Base-by-base conservation (phyloP, 768 basidiomycete genomes). In the Pleurotus platypus region DNA sequence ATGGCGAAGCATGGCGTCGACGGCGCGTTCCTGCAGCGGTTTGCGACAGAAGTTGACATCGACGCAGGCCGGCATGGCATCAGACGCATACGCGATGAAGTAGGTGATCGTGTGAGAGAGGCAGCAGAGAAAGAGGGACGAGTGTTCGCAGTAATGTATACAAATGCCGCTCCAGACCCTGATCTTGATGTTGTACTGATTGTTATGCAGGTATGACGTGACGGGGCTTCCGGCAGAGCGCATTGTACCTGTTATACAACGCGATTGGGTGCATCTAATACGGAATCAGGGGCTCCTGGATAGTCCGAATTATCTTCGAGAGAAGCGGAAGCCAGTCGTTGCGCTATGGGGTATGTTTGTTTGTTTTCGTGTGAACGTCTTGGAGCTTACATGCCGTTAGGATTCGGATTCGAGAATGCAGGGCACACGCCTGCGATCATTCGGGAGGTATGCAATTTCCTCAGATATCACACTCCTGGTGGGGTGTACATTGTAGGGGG, bases 71-170 rank as follows among this genome's bases (percentile, higher is more conserved):
- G 80, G 55, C 71, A 79, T n/a, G 87, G 81, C 2, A 80, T 90
- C 16, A 73, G 79, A 60, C 68, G 79, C 13, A 70, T 89, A 54
- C 78, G 91, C 24, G 91, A 94, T 60, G 87, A 92, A 64, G 78
- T 93, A 0, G 83, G 87, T 2, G 79, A 87, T 56, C 75, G 79
- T 9, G 91, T 93, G 15, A 73, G 79, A 60, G 86, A 86, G 61
- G 89, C 89, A 15, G 89, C 90, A 1, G 92, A 93, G 74, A 77
- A 78, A 48, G 87, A 92, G 63, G 90, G 88, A 1, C 74, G 92
- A 47, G 90, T 90, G 4, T 93, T 85, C 69, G 87, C 91, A 9
- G 87, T 92, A 60, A 94, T 94, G 92, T 91, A 59, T 64, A 89
- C 67, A 11, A 20, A 27, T 24, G 57, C 18, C 54, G 35, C 54